A percentile compares a stretch with the other conserved stretches of the same genome.
Evolutionary conservation across 108 stramenopile species (phyloP).

Genomic region (Cyclotella atomus): DNA sequence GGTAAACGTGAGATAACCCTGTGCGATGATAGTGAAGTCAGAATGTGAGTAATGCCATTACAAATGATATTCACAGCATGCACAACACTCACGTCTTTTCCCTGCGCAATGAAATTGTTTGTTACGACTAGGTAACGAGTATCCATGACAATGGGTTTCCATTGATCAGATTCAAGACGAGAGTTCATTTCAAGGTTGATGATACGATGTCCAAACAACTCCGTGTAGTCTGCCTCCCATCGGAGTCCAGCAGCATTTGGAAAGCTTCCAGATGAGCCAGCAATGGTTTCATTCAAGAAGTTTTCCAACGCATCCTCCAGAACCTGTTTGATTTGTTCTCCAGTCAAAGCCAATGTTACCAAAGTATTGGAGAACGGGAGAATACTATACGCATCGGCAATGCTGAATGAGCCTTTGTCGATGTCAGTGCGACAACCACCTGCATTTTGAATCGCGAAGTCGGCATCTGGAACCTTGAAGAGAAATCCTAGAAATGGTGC

Average conservation of each 20-base stretch:
- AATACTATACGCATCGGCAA: conserved; percentile 31
- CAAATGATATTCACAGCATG: not conserved
- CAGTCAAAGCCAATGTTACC: conserved; percentile 49
- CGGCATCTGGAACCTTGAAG: conserved; percentile 25
- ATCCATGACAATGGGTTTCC: conserved; percentile 44
- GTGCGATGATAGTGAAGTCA: not conserved
- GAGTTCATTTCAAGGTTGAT: conserved; percentile 52
- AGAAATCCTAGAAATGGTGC: conserved; percentile 29
- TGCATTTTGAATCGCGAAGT: conserved; percentile 57
- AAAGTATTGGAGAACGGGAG: conserved; percentile 48
- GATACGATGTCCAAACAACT: conserved; percentile 17
- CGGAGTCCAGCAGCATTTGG: conserved; percentile 68
- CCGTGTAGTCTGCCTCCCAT: conserved; percentile 46
- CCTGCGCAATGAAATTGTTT: conserved; percentile 48
- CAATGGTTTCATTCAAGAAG: conserved; percentile 21
- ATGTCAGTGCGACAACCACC: conserved; percentile 49
- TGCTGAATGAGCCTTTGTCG: conserved; percentile 11
- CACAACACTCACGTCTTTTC: conserved; percentile 20
- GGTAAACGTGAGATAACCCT: conserved; percentile 51
- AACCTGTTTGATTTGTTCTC: conserved; percentile 36
- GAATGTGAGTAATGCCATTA: not conserved
- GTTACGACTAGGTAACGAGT: conserved; percentile 59
- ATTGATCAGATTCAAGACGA: conserved; percentile 31
- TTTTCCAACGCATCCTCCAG: conserved; percentile 51
- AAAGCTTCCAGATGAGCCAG: conserved; percentile 40